These are phyloP conservation scores for Chlorella sp. DNA, from an alignment of 139 green algal species.

Conservation along the genomic window DNA sequence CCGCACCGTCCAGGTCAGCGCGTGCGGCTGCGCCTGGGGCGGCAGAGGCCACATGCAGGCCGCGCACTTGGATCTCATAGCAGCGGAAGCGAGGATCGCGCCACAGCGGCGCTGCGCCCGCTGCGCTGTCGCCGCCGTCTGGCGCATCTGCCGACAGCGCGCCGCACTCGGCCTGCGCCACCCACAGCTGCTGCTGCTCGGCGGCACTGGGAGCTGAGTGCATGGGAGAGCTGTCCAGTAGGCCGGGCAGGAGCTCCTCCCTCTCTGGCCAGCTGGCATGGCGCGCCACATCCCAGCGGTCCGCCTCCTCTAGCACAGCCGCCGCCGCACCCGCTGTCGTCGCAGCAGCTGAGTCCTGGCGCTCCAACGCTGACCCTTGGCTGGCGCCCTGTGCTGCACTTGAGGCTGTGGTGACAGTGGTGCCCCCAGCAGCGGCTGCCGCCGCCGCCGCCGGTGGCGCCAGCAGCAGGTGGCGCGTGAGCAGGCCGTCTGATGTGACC, in stretches of 20 bases:
- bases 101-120: slow-evolving; percentile 3
- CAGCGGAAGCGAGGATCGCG: slow-evolving; percentile 28
- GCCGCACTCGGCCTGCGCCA: slow-evolving; percentile 25
- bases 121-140: not conserved
- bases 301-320: slow-evolving; percentile 22
- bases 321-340: not conserved
- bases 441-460: not conserved
- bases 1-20: too few species aligned
- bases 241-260: slow-evolving; percentile 15
- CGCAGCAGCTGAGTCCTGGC: too few species aligned
- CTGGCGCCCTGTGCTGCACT: not conserved
- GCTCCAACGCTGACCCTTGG: not conserved
- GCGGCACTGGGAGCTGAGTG: not conserved
- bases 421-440: not conserved
- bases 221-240: not conserved
- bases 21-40: too few species aligned
- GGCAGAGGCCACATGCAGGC: not conserved
- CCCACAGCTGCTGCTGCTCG: slow-evolving; percentile 19
- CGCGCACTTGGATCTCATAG: slow-evolving; percentile 9
- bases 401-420: too few species aligned
- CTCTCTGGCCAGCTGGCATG: slow-evolving; percentile 44
- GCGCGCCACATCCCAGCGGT: slow-evolving; percentile 48
- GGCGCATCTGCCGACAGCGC: not conserved
- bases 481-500: slow-evolving; percentile 6
- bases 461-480: slow-evolving; percentile 29